Evolutionary conservation across 495 filamentous ascomycete species (phyloP), one percentile per base, ranked within the genome.

Genomic region (Penicillium cosmopolitanum): DNA sequence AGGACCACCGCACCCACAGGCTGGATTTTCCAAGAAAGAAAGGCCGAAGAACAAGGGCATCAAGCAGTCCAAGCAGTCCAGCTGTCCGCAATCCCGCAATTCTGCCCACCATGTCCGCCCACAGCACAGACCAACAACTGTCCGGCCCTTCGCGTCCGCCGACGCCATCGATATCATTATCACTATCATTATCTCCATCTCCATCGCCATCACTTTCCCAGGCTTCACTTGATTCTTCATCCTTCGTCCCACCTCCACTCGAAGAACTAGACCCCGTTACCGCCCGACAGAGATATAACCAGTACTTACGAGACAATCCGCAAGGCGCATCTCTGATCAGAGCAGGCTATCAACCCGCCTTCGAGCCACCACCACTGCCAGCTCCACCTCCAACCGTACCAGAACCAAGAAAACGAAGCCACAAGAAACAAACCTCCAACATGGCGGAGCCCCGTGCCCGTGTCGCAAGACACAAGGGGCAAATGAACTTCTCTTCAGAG

Each of bases 401-500:
- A 44, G n/a, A 18, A 9, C n/a, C 16, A 19, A 19, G 42, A 19
- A 19, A 44, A 18, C n/a, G 42, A 38, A 38, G 36, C 12, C 36
- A 40, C n/a, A 44, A 16, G n/a, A 12, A 10, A 16, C 4, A 16
- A 16, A 5, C 16, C 15, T 9, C 16, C 53, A 60, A 23, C 13
- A 80, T 80, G 78, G 75, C 89, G 70, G 90, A 93, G 73, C 89
- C 89, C 52, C 82, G 90, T 51, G 89, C 89, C 40, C 85, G 90
- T 66, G 87, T 86, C 60, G 88, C 86, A 61, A 88, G 92, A 68
- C 90, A 93, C 73, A 91, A 92, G 67, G 92, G 92, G 63, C 92
- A 96, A 69, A 89, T 92, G 81, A 96, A 94, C 72, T 94, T 96
- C 72, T 77, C 87, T 47, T 82, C 82, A 72, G 93, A 97, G 67